Evolutionary conservation across 2,329 filamentous ascomycete species (phyloP).

Genomic region (Fusarium paranaense): DNA sequence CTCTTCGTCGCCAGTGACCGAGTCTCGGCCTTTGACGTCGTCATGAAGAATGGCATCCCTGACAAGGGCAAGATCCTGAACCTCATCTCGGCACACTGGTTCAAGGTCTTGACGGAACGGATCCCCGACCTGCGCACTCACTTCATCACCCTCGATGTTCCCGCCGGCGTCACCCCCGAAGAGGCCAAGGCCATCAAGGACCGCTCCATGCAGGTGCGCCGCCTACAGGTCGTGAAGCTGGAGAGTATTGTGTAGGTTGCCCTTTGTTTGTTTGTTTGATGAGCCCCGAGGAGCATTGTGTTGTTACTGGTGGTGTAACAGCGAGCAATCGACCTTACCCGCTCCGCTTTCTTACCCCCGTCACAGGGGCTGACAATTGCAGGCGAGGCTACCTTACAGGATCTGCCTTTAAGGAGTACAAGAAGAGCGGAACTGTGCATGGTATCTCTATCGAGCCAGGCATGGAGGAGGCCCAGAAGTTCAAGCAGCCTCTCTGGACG

Average conservation of each 20-base stretch:
- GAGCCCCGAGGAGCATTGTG: neutral
- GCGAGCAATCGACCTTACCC: neutral
- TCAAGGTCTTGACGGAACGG: constrained; percentile 58
- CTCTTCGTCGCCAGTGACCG: constrained; percentile 90
- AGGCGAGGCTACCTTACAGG: constrained; percentile 85
- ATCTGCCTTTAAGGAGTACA: constrained; percentile 80
- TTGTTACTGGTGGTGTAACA: neutral
- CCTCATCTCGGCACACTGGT: constrained; percentile 64
- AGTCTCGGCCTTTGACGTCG: constrained; percentile 93
- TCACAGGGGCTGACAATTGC: neutral
- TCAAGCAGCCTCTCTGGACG: constrained; percentile 73
- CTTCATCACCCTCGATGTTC: constrained; percentile 60
- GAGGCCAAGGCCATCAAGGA: constrained; percentile 63
- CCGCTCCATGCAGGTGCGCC: constrained; percentile 82
- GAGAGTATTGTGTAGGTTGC: constrained; percentile 38
- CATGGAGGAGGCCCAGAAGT: constrained; percentile 74
- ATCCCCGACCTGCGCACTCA: constrained; percentile 64
- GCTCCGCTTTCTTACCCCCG: neutral
- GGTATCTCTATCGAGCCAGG: constrained; percentile 74
- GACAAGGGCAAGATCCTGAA: constrained; percentile 66
- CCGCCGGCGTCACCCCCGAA: constrained; percentile 56
- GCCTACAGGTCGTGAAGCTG: constrained; percentile 79
- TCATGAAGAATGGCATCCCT: constrained; percentile 72
- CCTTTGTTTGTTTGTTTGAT: neutral
- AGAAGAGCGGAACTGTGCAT: constrained; percentile 80